These are phyloP conservation scores for Pyricularia pennisetigena DNA, from an alignment of 2,329 filamentous ascomycete species.

Conservation along the genomic window DNA sequence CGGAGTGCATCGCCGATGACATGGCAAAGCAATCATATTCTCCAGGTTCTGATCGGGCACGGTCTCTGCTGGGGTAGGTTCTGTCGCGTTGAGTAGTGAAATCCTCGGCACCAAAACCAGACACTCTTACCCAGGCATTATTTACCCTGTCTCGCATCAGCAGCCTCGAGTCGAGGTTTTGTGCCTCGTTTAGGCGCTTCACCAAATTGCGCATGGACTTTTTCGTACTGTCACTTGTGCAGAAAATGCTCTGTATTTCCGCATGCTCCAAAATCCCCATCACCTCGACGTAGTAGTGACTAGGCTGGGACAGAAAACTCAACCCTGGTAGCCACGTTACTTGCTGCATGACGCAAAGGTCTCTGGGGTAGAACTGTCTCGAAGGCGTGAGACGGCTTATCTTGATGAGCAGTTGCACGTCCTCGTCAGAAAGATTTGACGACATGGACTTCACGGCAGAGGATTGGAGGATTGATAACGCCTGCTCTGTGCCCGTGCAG, in stretches of 20 bases:
- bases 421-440: constrained; percentile 19
- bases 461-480: constrained; percentile 35
- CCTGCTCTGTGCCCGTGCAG: constrained; percentile 44
- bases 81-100: background rate
- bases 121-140: background rate
- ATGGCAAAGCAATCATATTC: background rate
- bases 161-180: background rate
- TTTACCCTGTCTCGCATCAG: background rate
- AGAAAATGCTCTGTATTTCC: background rate
- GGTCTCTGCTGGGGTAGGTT: background rate
- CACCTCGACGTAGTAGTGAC: background rate
- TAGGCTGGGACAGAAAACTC: background rate
- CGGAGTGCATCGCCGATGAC: background rate
- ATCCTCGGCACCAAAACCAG: background rate
- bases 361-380: background rate
- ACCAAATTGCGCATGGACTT: background rate
- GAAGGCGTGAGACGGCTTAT: constrained; percentile 23
- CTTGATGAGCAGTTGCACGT: constrained; percentile 22
- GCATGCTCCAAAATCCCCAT: no score
- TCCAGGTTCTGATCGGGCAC: background rate
- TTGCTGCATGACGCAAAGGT: background rate
- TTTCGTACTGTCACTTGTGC: background rate
- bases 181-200: background rate
- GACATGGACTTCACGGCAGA: constrained; percentile 25
- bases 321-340: background rate